Evolutionary conservation across 2,329 filamentous ascomycete species (phyloP).

Genomic region (Clathrospora elynae): DNA sequence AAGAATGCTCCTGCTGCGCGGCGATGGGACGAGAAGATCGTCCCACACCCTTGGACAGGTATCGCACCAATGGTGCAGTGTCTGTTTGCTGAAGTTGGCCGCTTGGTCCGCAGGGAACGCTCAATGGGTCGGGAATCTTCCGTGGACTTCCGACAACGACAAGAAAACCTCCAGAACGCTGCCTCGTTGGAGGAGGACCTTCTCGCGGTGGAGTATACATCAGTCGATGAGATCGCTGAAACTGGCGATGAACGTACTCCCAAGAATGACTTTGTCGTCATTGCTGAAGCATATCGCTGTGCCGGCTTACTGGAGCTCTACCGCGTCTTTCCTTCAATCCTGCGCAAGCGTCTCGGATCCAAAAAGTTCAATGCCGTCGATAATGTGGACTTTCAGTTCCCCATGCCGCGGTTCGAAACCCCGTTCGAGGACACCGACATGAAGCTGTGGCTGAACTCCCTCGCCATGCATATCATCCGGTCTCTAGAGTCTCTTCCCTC

Average conservation of each 20-base stretch:
- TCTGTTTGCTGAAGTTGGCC: conserved; percentile 54
- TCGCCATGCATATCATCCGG: conserved; percentile 58
- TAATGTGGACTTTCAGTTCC: conserved; percentile 39
- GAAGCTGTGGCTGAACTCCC: conserved; percentile 56
- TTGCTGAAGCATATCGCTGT: conserved; percentile 60
- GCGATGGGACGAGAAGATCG: conserved; percentile 41
- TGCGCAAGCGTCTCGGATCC: conserved; percentile 51
- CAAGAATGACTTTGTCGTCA: conserved; percentile 58
- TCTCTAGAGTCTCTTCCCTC: conserved; percentile 57
- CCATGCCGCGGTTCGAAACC: conserved; percentile 41
- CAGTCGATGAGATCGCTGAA: conserved; percentile 55
- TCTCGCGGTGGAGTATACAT: conserved; percentile 53
- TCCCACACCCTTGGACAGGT: conserved; percentile 58
- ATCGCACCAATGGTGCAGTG: conserved; percentile 53
- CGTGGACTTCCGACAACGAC: conserved; percentile 37
- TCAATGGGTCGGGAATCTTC: conserved; percentile 35
- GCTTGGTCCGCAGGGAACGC: conserved; percentile 49
- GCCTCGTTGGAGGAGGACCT: conserved; percentile 56
- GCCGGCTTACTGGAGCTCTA: conserved; percentile 61
- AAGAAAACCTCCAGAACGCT: conserved; percentile 48
- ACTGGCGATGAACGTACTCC: conserved; percentile 60
- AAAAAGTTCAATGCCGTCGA: conserved; percentile 29
- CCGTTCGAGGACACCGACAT: conserved; percentile 41
- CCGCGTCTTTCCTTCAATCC: conserved; percentile 58
- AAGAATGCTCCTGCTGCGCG: conserved; percentile 31